phyloP scores from a whole-genome alignment of 2,329 filamentous ascomycete species.

The Diplodia sapinea region DNA sequence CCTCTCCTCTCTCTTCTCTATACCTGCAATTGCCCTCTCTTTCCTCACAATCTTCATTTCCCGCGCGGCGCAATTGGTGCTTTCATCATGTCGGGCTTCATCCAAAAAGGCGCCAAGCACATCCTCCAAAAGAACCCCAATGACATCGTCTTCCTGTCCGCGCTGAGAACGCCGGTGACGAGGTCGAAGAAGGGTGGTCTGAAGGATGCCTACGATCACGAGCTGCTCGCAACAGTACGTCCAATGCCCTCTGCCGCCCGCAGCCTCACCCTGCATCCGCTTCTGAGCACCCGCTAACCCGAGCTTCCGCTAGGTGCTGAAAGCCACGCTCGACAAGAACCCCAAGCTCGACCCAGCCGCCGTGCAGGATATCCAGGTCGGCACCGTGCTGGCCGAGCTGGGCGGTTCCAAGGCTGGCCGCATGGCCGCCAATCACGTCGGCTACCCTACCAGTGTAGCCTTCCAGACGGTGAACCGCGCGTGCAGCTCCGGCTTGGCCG shows the following conservation, averaged over 20 bases:
- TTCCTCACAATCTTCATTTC: not conserved
- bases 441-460: constrained; percentile 72
- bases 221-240: constrained; percentile 71
- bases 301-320: constrained; percentile 53
- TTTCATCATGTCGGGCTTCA: constrained; percentile 50
- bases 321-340: constrained; percentile 73
- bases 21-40: too few species aligned
- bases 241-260: not conserved
- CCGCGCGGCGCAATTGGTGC: constrained; percentile 1
- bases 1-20: not conserved
- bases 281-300: constrained; percentile 2
- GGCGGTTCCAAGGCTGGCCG: constrained; percentile 89
- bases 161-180: constrained; percentile 86
- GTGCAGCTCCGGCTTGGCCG: constrained; percentile 78
- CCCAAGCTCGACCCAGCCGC: constrained; percentile 72
- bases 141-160: constrained; percentile 87
- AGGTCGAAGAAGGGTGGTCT: constrained; percentile 82
- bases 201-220: constrained; percentile 88
- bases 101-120: constrained; percentile 70
- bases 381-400: constrained; percentile 88
- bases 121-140: constrained; percentile 78
- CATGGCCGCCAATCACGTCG: constrained; percentile 87
- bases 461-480: constrained; percentile 91
- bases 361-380: constrained; percentile 83
- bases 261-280: not conserved